Evolutionary conservation across 1,284 basidiomycete genomes (phyloP).

Genomic region (Rhodotorula sp.): DNA sequence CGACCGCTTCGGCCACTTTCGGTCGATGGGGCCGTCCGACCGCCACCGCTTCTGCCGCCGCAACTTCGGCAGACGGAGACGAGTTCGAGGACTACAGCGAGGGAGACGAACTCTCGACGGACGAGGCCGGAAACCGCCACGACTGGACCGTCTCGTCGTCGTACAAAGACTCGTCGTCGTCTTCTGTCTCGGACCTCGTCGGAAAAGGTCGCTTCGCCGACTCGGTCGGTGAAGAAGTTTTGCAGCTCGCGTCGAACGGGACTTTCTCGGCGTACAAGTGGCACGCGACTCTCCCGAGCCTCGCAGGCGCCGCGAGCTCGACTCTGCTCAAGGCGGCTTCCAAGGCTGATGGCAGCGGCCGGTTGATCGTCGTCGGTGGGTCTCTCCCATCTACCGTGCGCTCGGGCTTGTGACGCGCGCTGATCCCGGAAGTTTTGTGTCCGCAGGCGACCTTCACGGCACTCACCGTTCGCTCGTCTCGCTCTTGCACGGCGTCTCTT

Average conservation of each 20-base stretch:
- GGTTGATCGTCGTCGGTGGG: conserved; percentile 42
- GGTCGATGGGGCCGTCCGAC: background rate
- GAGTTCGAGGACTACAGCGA: background rate
- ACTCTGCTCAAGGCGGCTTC: background rate
- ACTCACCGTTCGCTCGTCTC: conserved; percentile 60
- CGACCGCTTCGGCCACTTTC: background rate
- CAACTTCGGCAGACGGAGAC: background rate
- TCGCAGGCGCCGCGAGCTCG: conserved; percentile 2
- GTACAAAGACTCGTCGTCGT: background rate
- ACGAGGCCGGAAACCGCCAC: background rate
- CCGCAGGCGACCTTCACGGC: conserved; percentile 75
- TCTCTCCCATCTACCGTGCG: background rate
- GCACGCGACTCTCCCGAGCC: conserved; percentile 25
- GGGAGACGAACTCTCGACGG: background rate
- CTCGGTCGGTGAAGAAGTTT: background rate
- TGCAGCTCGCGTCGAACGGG: conserved; percentile 19
- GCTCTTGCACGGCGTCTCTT: conserved; percentile 59
- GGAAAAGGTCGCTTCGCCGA: background rate
- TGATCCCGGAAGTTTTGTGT: conserved; percentile 46
- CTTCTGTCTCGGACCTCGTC: background rate
- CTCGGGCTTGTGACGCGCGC: background rate
- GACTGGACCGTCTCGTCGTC: too few species aligned
- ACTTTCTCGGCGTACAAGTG: conserved; percentile 29
- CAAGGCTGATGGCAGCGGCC: conserved; percentile 12
- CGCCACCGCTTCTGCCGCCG: background rate